Conservation (phyloP, 108 stramenopile genomes). For the Skeletonema tropicum region DNA sequence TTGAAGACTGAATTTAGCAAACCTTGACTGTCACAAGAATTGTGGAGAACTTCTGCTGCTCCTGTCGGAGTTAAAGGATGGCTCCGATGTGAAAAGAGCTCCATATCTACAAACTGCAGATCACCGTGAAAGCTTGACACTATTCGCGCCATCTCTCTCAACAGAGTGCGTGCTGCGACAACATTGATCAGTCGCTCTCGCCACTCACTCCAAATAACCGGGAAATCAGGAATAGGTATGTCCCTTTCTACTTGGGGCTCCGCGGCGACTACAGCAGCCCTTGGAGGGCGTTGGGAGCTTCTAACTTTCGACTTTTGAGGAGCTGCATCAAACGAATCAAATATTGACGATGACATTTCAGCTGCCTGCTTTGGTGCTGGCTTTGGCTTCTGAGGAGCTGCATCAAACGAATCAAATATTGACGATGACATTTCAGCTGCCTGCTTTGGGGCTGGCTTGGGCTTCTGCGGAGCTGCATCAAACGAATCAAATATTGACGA, state of each 20-base stretch:
- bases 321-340: slow-evolving; percentile 61
- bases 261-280: not conserved
- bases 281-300: not conserved
- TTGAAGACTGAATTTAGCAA: slow-evolving; percentile 44
- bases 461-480: slow-evolving; percentile 41
- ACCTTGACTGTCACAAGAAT: slow-evolving; percentile 61
- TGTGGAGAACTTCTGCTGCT: slow-evolving; percentile 67
- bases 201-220: slow-evolving; percentile 71
- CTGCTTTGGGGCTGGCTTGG: not conserved
- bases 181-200: slow-evolving; percentile 37
- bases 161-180: slow-evolving; percentile 57
- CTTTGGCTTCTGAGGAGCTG: slow-evolving; percentile 25
- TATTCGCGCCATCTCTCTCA: slow-evolving; percentile 72
- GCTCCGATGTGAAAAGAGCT: slow-evolving; percentile 24
- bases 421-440: slow-evolving; percentile 22
- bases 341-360: slow-evolving; percentile 57
- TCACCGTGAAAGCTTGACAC: slow-evolving; percentile 60
- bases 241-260: slow-evolving; percentile 15
- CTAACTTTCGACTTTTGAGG: slow-evolving; percentile 18
- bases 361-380: slow-evolving; percentile 15
- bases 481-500: slow-evolving; percentile 56
- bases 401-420: slow-evolving; percentile 58
- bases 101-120: slow-evolving; percentile 28
- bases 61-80: slow-evolving; percentile 55
- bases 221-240: slow-evolving; percentile 29